Conservation (phyloP, 2,329 filamentous ascomycete genomes). For the Graphiopsis chlorocephala region DNA sequence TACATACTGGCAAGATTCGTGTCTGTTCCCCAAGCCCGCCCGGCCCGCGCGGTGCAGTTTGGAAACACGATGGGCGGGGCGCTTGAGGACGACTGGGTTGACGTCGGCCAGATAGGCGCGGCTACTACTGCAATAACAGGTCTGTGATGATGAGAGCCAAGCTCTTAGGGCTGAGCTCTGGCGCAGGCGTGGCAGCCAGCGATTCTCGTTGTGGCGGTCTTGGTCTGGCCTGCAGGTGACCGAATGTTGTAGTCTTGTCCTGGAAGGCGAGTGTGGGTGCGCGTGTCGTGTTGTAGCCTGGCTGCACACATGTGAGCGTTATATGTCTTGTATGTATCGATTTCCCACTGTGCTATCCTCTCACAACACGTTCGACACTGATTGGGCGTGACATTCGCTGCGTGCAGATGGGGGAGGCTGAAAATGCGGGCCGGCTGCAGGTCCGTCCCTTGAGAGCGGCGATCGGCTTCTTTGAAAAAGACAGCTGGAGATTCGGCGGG, state of each 20-base stretch:
- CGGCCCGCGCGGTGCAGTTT: not conserved
- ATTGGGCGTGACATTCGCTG: not conserved
- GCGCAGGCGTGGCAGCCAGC: not conserved
- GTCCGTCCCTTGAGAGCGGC: not conserved
- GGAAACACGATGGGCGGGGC: constrained; percentile 3
- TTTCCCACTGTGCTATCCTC: not conserved
- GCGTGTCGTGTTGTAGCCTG: not conserved
- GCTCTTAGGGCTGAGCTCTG: constrained; percentile 10
- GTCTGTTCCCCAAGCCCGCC: not conserved
- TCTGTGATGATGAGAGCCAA: constrained; percentile 10
- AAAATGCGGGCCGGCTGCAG: constrained; percentile 1
- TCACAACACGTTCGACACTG: not conserved
- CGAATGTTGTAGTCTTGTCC: not conserved
- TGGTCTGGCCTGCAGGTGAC: not conserved
- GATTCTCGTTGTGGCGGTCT: not conserved
- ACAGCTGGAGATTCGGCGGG: not conserved
- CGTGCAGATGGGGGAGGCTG: not conserved
- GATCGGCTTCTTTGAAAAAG: constrained; percentile 3
- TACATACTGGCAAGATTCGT: not conserved
- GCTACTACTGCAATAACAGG: constrained; percentile 10
- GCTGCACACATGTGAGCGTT: not conserved
- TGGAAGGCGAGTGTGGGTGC: not conserved
- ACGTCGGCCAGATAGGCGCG: not conserved
- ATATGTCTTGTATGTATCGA: not conserved
- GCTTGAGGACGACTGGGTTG: not conserved